Base-by-base conservation (phyloP, 176 grass and related monocot genomes). In the Phoenix dactylifera region DNA sequence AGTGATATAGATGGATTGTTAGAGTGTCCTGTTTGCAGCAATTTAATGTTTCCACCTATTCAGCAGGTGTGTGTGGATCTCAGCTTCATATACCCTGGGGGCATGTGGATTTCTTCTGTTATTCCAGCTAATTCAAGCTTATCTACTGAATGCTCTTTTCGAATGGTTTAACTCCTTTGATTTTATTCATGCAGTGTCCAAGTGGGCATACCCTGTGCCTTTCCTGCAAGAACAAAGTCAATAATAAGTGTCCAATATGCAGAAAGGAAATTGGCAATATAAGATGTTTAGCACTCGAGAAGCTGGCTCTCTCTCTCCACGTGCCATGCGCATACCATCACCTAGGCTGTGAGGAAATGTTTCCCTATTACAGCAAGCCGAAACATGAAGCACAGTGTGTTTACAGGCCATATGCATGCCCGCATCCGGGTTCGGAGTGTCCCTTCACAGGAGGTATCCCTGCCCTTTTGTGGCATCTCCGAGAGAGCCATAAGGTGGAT, bases 191-290 rank as follows among this genome's bases (percentile, higher is more conserved):
- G n/a, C 70, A 72, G 70, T 72, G 70, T 63, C 70, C 70, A 48
- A 72, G 70, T 54, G 70, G 70, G 49, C 70, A 72, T 55, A 63
- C 70, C 35, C 50, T 72, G 6, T 72, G 70, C 50, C 54, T 35
- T 48, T 72, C 70, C 14, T 72, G 70, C 58, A 72, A 55, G 63
- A 72, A 24, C 50, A 72, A 72, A 72, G 50, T 72, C 12, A 72
- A 63, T 22, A 72, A 72, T 59, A 72, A 72, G 16, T 72, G 58
- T 7, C 59, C 70, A 9, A 72, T 72, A 26, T 72, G 70, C 59
- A 51, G 70, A 55, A 72, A 63, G 70, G 70, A 72, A 72, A 72
- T 72, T 22, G 70, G 70, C 17, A 15, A 72, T 17, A 72, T 72
- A 16, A 52, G 70, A 28, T 72, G 70, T 26, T 63, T 72, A 48